Evolutionary conservation across 192 early-diverging fungal species (phyloP).

Genomic region (Mortierella claussenii): DNA sequence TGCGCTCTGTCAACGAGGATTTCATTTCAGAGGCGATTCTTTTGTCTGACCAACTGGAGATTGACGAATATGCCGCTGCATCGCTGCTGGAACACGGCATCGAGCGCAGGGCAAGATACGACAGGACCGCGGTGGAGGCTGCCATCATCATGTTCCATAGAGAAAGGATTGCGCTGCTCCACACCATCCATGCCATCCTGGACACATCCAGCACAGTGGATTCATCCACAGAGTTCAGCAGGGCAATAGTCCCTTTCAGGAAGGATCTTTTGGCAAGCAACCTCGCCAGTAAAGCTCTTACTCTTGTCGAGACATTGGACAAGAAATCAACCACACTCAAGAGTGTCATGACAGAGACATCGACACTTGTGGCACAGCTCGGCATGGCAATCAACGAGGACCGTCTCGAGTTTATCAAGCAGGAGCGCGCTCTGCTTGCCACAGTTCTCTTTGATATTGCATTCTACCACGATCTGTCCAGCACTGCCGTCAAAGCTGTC

Average conservation of each 20-base stretch:
- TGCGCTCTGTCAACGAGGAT: constrained; percentile 72
- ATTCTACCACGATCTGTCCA: constrained; percentile 50
- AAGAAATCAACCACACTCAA: constrained; percentile 58
- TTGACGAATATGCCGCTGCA: constrained; percentile 82
- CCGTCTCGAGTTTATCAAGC: constrained; percentile 50
- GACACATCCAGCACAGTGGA: constrained; percentile 58
- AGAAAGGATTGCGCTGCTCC: constrained; percentile 71
- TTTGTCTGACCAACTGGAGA: constrained; percentile 82
- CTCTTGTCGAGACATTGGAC: constrained; percentile 59
- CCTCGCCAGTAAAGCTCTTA: constrained; percentile 64
- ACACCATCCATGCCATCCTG: constrained; percentile 65
- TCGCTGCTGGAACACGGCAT: constrained; percentile 68
- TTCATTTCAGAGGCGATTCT: constrained; percentile 72
- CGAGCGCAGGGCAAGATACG: constrained; percentile 62
- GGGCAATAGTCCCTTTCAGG: constrained; percentile 55
- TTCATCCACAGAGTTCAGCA: constrained; percentile 57
- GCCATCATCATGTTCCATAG: constrained; percentile 74
- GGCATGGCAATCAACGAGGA: constrained; percentile 53
- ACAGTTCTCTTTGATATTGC: constrained; percentile 56
- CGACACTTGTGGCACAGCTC: constrained; percentile 54
- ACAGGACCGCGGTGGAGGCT: constrained; percentile 68
- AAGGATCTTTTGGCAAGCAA: constrained; percentile 55
- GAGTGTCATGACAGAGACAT: constrained; percentile 59
- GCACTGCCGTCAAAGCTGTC: constrained; percentile 44
- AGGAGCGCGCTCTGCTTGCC: constrained; percentile 56